phyloP scores from a whole-genome alignment of 441 rosid genomes.

The Bruguiera hainesii region DNA sequence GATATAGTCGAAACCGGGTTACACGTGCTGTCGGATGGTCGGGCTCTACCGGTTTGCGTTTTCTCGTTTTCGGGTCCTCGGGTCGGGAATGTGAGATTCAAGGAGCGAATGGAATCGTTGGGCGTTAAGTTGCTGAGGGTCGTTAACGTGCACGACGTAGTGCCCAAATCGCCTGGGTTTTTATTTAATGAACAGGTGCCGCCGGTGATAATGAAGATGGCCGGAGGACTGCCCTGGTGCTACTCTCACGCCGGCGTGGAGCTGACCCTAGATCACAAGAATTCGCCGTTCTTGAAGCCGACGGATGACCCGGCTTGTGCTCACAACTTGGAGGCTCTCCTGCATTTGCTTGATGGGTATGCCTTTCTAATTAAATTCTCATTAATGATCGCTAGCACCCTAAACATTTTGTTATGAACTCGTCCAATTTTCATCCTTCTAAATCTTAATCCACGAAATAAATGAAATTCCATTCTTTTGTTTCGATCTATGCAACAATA shows the following conservation, averaged over 20 bases:
- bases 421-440: no score
- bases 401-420: no score
- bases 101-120: conserved; percentile 44
- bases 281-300: conserved; percentile 63
- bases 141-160: conserved; percentile 63
- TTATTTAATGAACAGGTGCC: conserved; percentile 53
- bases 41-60: conserved; percentile 49
- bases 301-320: conserved; percentile 47
- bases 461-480: not conserved
- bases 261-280: conserved; percentile 55
- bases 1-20: conserved; percentile 60
- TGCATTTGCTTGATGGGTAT: conserved; percentile 86
- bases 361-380: conserved; percentile 7
- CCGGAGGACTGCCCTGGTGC: conserved; percentile 70
- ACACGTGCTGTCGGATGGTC: conserved; percentile 38
- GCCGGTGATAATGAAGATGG: conserved; percentile 43
- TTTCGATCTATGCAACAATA: no score
- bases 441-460: no score
- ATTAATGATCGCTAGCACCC: no score
- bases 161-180: conserved; percentile 69
- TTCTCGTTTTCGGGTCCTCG: conserved; percentile 77
- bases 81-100: conserved; percentile 57
- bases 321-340: conserved; percentile 75
- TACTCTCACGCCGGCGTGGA: conserved; percentile 81
- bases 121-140: conserved; percentile 67